A percentile compares a stretch with the other conserved stretches of the same genome.
Conservation (phyloP, 768 basidiomycete genomes). For the Solioccasus polychromus region DNA sequence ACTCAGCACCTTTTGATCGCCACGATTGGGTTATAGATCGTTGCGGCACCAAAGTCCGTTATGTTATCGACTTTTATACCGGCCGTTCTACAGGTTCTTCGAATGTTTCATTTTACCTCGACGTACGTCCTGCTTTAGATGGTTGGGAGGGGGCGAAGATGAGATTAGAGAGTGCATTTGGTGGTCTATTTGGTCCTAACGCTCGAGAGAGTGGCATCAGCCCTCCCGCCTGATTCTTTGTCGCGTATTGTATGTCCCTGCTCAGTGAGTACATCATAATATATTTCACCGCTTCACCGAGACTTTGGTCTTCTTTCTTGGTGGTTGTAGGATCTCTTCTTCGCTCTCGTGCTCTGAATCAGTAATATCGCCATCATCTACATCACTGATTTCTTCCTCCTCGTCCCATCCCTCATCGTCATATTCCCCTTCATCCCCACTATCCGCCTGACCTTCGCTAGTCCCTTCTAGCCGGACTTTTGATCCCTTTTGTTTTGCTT, state of each 20-base stretch:
- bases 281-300: slow-evolving; percentile 43
- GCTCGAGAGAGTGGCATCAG: slow-evolving; percentile 17
- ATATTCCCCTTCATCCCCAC: slow-evolving; percentile 38
- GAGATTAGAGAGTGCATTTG: slow-evolving; percentile 62
- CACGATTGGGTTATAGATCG: slow-evolving; percentile 98
- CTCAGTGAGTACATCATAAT: slow-evolving; percentile 14
- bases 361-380: slow-evolving; percentile 41
- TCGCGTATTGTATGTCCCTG: slow-evolving; percentile 9
- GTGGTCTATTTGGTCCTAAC: slow-evolving; percentile 30
- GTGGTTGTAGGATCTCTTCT: slow-evolving; percentile 46
- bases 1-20: slow-evolving; percentile 90
- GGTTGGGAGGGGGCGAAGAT: slow-evolving; percentile 92
- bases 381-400: slow-evolving; percentile 64
- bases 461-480: slow-evolving; percentile 28
- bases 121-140: slow-evolving; percentile 92
- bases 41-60: slow-evolving; percentile 84
- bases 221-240: slow-evolving; percentile 14
- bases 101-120: slow-evolving; percentile 85
- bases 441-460: slow-evolving; percentile 40
- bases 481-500: slow-evolving; percentile 29
- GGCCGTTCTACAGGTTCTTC: slow-evolving; percentile 54
- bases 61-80: slow-evolving; percentile 98
- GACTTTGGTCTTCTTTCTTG: slow-evolving; percentile 55
- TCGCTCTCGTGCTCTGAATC: slow-evolving; percentile 44
- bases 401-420: slow-evolving; percentile 50